A percentile compares a stretch with the other conserved stretches of the same genome.
phyloP scores from a whole-genome alignment of 2,329 filamentous ascomycete species.

The Ophiostoma quercus region DNA sequence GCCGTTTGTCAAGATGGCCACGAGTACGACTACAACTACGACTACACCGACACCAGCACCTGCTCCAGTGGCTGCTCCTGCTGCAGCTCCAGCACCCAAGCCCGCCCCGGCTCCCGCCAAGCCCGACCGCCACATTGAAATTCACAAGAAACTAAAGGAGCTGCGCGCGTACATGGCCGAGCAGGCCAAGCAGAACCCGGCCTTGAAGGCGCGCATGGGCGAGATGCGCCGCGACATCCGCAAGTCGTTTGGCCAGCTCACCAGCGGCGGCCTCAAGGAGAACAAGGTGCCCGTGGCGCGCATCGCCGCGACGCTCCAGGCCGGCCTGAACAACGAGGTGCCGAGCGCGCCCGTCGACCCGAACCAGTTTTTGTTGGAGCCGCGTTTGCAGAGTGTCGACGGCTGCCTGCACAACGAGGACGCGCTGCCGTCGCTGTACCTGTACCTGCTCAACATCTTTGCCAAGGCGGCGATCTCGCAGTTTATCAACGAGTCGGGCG shows the following conservation, averaged over 20 bases:
- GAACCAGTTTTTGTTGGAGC: conserved; percentile 44
- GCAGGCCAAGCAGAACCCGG: conserved; percentile 50
- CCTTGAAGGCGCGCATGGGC: conserved; percentile 61
- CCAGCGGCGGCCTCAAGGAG: conserved; percentile 43
- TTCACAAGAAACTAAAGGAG: conserved; percentile 65
- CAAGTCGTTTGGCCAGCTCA: conserved; percentile 68
- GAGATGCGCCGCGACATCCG: conserved; percentile 67
- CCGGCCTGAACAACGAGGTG: conserved; percentile 45
- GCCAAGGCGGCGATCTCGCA: conserved; percentile 63
- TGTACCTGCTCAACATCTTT: conserved; percentile 71
- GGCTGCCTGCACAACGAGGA: conserved; percentile 42
- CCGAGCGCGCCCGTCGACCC: conserved; percentile 48
- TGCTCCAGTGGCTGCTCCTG: conserved; percentile 10
- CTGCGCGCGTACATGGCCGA: conserved; percentile 44
- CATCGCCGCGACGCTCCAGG: conserved; percentile 50
- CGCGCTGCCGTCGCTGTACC: conserved; percentile 52
- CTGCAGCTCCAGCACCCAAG: neutral
- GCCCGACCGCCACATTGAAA: conserved; percentile 45
- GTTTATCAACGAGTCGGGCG: conserved; percentile 56
- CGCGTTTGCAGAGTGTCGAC: conserved; percentile 37
- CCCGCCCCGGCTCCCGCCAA: neutral
- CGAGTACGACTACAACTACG: neutral
- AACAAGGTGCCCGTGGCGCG: conserved; percentile 45
- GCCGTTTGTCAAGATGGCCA: neutral
- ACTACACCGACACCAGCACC: conserved; percentile 17